Base-by-base conservation (phyloP, 2,329 filamentous ascomycete species). In the Beauveria rudraprayagi region DNA sequence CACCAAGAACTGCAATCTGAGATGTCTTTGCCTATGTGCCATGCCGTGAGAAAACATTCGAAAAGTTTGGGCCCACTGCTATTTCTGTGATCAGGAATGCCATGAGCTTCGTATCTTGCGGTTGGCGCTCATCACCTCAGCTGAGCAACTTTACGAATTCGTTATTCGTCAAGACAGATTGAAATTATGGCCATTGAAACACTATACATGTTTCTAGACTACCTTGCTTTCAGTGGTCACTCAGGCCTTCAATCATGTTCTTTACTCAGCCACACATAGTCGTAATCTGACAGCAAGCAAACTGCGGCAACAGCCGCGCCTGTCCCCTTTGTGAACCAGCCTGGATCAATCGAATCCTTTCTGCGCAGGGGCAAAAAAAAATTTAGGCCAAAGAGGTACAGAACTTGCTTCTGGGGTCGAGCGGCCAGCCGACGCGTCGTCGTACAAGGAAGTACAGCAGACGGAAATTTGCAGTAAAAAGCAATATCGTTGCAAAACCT, bases 391-490 rank as follows among this genome's bases (percentile, higher is more conserved):
- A 60, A 22, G 40, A 63, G 54, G 24, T 63, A 63, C 57, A 56
- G 6, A 41, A 46, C 22, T 28, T 44, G 9, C 48, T 30, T 11
- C 48, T 30, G 22, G 34, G 3, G 26, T 46, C 44, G 2, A 56
- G n/a, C 1, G 37, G 24, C 37, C 40, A 56, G 17, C 50, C 26
- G 34, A 63, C 40, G 30, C 52, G 59, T 7, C 56, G 50, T 34
- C 62, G 55, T 9, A 64, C 28, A 17, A 64, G 16, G 37, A 22
- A 53, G 0, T 64, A 52, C 17, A 63, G 34, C 1, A 61, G 24
- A 30, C 65, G 63, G 19, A 66, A 66, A 17, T 65, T 63, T 11
- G 64, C 55, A 2, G 64, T 66, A 30, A 63, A 66, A 26, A 66
- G 37, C 3, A 65, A 37, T 66, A 64, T 14, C 3, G 60, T 63